Base-by-base conservation (phyloP, 2,329 filamentous ascomycete species). In the Cladophialophora psammophila region DNA sequence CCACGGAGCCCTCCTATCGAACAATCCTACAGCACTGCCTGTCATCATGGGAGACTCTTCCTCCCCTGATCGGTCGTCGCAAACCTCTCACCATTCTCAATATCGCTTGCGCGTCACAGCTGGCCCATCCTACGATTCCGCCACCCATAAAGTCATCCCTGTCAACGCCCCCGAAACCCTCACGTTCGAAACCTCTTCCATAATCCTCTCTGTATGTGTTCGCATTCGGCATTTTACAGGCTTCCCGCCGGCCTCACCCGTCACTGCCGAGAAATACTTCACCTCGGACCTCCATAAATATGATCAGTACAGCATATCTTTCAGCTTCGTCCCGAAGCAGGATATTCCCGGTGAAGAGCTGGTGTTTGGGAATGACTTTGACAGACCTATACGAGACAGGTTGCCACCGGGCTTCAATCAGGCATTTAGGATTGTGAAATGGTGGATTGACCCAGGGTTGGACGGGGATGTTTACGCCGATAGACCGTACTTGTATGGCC, bases 321-420 rank as follows among this genome's bases (percentile, higher is more conserved):
- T 97, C 76, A 86, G 87, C 54, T 92, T 97, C 78, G 88, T 86
- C 0, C 92, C 91, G n/a, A 92, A 91, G 73, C 74, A 81, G 35
- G 79, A 79, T 40, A 88, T 96, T 64, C 83, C 84, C 2, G 93
- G 88, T 53, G 79, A 86, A 32, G 89, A 96, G 69, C 83, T 99
- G 2, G 88, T 97, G 62, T 97, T 97, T 74, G 95, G 94, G 50
- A 98, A 98, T 78, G 93, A 97, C 82, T 97, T 98, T 76, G 94
- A 97, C 75, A 87, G 91, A 59, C 92, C 95, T 0, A 95, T 99
- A 73, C 87, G 93, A 35, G 91, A 97, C 76, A 87, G 89, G 15
- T 83, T 99, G 1, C 94, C 95, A 0, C 92, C 92, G 0, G 93
- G 94, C 0, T 96, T 97, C 79, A 88, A 88, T 75, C 90, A 92